Base-by-base conservation (phyloP, 768 basidiomycete genomes). In the Russula emetica region DNA sequence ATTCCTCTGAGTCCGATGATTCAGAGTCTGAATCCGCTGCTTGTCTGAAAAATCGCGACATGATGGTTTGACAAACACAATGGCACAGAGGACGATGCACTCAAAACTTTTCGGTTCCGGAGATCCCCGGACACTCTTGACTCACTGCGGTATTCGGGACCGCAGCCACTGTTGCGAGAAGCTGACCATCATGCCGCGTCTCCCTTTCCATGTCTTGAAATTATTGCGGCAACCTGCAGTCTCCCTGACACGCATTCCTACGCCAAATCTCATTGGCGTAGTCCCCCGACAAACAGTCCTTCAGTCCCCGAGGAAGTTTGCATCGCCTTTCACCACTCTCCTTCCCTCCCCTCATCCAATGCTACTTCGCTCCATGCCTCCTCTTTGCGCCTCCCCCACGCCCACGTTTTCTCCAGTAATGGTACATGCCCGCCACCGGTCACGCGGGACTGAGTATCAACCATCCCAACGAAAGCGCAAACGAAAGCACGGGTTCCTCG, bases 391-490 rank as follows among this genome's bases (percentile, higher is more conserved):
- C 13, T 32, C 49, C 53, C 14, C 22, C 13, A 34, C 30, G 2
- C 38, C 52, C 11, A 40, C 60, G 4, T 22, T 49, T 42, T 5
- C 54, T 24, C 62, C 67, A 3, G 42, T 60, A 34, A 2, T 82
- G 9, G 74, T 79, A 36, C 84, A 87, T 69, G 75, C 82, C 45
- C 86, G 94, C 8, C 85, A 81, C 72, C 79, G 78, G 34, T 81
- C 87, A 32, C 83, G 85, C 50, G 95, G 95, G 50, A 83, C 85
- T n/a, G 92, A 95, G 75, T 98, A 98, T 70, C 95, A 98, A 73
- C 95, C 95, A n/a, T 93, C 90, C 0, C 94, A 96, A 74, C 83
- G 94, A 47, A 91, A 90, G 71, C 79, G 95, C 69, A 98, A 98
- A 79, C 82, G 93, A 69, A 93, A 88, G 73, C 90, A 92, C 72